Evolutionary conservation across 2,329 filamentous ascomycete species (phyloP), one percentile per base, ranked within the genome.

Genomic region (Monilinia fructigena): DNA sequence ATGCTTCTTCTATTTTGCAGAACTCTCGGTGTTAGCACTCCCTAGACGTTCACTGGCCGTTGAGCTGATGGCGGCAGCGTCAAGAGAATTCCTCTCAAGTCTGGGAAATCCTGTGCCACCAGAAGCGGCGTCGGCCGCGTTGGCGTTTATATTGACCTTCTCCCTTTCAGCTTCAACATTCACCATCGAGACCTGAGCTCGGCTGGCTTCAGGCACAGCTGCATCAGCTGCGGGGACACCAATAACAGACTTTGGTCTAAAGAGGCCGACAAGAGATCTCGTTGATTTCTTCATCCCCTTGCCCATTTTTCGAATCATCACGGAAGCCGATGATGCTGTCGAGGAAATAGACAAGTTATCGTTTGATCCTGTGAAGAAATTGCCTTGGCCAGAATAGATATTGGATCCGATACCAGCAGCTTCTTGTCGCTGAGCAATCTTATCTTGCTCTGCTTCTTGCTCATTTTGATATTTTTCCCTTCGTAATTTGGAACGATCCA

Each of bases 241-340:
- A 73, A 94, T 85, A 20, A 96, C 83, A 1, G 94, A 98, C 78
- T 98, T 99, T 0, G 95, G 94, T 69, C 95, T 85, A 81, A 99
- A 99, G 10, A 99, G 83, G 35, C 95, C 95, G 72, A 96, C 96
- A 64, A 99, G 86, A 31, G 93, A 97, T 58, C 93, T 86, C 23
- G 90, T 90, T 62, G 92, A 89, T 79, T 95, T 96, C 84, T 97
- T 98, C 87, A 98, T 90, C n/a, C 94, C 93, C 71, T 93, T 92
- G 66, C 95, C 95, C 95, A 99, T 99, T 81, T 99, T 99, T 63
- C 95, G 88, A 71, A 99, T 90, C 92, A 96, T 96, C 73, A 96
- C 88, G 40, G 92, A 96, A 45, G 92, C 92, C 26, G 92, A 96
- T 8, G 92, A 96, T 26, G 92, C 92, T 12, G 92, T 96, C 4